Evolutionary conservation across 768 basidiomycete species (phyloP), one percentile per base, ranked within the genome.

Genomic region (Fomitopsis serialis): DNA sequence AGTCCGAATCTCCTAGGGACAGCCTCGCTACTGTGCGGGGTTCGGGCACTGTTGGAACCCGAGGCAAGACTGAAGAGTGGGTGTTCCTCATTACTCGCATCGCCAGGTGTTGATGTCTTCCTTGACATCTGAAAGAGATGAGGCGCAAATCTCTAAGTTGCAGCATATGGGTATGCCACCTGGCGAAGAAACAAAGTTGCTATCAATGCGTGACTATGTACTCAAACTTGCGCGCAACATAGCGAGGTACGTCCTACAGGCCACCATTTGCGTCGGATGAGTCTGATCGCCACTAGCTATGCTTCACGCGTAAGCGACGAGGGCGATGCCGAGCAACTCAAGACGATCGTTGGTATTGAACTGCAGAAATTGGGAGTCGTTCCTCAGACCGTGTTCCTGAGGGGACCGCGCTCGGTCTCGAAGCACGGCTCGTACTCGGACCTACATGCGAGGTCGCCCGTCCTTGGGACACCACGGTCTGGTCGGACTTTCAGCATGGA

Each of bases 381-480:
- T 0, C 92, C 93, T 12, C 92, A 91, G 54, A 97, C 92, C 0
- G 84, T 97, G 19, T 97, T 98, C 68, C 72, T 97, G 59, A 89
- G 80, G 61, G 64, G 79, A n/a, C 71, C 78, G 24, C 64, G 69
- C 22, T 65, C 72, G 6, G 54, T 65, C 3, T 67, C 61, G 2
- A 46, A 56, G 1, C 55, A 55, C 2, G 42, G 60, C n/a, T 36
- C 58, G 1, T 44, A 54, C 27, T 60, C 66, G 1, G 63, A 64
- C 22, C 45, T 72, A 1, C 57, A 70, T 24, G 67, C 74, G 17
- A 77, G 78, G 12, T 67, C 69, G 13, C 74, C 78, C 23, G 48
- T 79, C 1, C 66, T 77, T 2, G 78, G 78, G 27, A 82, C 84
- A 1, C 75, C 74, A 7, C 73, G 76, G 11, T 58, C 75, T 42